A percentile compares a stretch with the other conserved stretches of the same genome.
Conservation (phyloP, 2,329 filamentous ascomycete species). For the Talaromyces islandicus region DNA sequence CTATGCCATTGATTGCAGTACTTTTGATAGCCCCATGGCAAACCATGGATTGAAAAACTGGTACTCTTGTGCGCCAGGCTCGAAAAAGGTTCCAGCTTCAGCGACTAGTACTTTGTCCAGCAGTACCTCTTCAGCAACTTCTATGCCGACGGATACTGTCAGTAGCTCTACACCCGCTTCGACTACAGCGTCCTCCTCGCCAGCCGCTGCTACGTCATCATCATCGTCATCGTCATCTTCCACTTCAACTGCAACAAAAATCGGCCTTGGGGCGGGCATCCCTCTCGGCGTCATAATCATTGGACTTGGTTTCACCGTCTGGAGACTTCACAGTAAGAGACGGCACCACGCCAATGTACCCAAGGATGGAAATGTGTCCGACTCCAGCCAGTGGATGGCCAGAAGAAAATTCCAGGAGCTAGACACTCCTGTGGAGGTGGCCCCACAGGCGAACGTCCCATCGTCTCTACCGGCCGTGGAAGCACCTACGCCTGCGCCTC, state of each 20-base stretch:
- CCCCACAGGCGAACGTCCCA: no score
- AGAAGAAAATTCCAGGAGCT: background rate
- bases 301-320: background rate
- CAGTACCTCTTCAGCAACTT: background rate
- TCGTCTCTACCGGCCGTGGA: background rate
- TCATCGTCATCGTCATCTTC: background rate
- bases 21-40: background rate
- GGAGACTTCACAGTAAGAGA: background rate
- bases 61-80: background rate
- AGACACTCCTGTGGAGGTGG: background rate
- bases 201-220: background rate
- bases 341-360: background rate
- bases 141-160: background rate
- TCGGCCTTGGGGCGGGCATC: background rate
- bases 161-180: background rate
- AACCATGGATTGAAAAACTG: background rate
- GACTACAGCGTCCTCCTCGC: background rate
- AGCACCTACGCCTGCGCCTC: background rate
- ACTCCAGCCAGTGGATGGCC: background rate
- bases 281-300: background rate
- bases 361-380: background rate
- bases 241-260: background rate
- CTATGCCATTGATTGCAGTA: background rate
- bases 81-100: background rate
- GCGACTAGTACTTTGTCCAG: background rate